Percentiles rank a stretch among this genome's conserved stretches.
Conservation (phyloP, 768 basidiomycete species). For the Amanita rubescens region DNA sequence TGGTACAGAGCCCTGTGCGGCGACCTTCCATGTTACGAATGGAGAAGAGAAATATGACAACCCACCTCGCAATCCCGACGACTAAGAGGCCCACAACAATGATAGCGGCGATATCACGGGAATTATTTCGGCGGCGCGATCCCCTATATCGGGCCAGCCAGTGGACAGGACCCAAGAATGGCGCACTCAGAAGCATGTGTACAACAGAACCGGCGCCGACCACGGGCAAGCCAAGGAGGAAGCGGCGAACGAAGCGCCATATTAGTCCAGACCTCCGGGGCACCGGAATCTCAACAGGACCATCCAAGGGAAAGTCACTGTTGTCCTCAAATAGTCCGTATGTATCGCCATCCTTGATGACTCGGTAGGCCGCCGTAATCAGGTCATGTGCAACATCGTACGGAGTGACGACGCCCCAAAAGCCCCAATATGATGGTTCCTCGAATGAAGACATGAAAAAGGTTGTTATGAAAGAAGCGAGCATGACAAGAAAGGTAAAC, state of each 20-base stretch:
- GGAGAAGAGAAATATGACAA: neutral
- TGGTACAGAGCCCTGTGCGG: conserved; percentile 55
- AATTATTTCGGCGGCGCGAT: conserved; percentile 44
- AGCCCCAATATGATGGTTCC: conserved; percentile 36
- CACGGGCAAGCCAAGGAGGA: conserved; percentile 69
- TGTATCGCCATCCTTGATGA: conserved; percentile 50
- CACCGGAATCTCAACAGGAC: conserved; percentile 10
- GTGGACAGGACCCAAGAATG: conserved; percentile 59
- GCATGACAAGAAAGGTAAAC: conserved; percentile 58
- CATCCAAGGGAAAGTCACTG: conserved; percentile 10
- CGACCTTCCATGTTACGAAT: conserved; percentile 9
- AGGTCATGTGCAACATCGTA: conserved; percentile 53
- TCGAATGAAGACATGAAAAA: conserved; percentile 60
- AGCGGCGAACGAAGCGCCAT: conserved; percentile 54
- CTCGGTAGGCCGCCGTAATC: conserved; percentile 52
- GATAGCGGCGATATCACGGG: conserved; percentile 58
- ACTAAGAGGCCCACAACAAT: conserved; percentile 55
- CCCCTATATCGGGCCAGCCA: conserved; percentile 63
- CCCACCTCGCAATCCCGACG: conserved; percentile 57
- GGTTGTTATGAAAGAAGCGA: conserved; percentile 64
- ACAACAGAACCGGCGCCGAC: conserved; percentile 72
- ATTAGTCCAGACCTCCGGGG: conserved; percentile 37
- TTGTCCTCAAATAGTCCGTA: conserved; percentile 32
- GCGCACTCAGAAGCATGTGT: conserved; percentile 60
- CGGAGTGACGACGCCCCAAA: conserved; percentile 42